Evolutionary conservation across 2,329 filamentous ascomycete genomes (phyloP).

Genomic region (Canariomyces notabilis): DNA sequence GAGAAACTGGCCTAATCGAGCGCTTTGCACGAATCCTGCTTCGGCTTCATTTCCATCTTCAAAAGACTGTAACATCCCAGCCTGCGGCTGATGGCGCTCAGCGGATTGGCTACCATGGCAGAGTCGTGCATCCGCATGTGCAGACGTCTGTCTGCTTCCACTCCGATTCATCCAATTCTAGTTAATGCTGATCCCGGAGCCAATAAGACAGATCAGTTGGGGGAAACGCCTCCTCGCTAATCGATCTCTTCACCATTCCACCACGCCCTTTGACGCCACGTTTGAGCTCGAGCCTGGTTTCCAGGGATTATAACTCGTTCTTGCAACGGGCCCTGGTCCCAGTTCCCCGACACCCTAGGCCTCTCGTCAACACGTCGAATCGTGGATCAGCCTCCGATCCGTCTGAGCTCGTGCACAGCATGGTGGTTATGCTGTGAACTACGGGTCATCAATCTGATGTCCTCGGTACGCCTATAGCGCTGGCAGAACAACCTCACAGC

Average conservation of each 20-base stretch:
- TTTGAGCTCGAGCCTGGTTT: constrained; percentile 19
- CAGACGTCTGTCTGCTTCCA: constrained; percentile 7
- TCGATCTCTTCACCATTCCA: constrained; percentile 20
- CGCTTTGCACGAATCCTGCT: constrained; percentile 2
- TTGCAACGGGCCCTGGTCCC: constrained; percentile 5
- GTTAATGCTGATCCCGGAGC: constrained; percentile 13
- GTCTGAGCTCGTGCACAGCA: constrained; percentile 16
- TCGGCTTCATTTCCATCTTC: constrained; percentile 13
- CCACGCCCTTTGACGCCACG: constrained; percentile 10
- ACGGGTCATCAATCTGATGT: too few species aligned
- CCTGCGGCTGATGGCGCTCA: constrained; percentile 10
- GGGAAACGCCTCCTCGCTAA: constrained; percentile 23
- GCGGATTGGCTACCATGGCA: constrained; percentile 16
- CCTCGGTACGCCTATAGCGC: neutral
- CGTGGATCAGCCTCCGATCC: constrained; percentile 21
- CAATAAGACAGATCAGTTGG: constrained; percentile 15
- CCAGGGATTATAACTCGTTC: constrained; percentile 7
- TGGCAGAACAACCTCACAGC: neutral
- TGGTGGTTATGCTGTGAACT: constrained; percentile 13
- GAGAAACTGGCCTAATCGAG: constrained; percentile 7
- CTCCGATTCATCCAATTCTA: constrained; percentile 23
- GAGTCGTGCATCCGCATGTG: constrained; percentile 4
- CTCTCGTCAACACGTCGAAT: constrained; percentile 14
- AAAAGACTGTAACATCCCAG: constrained; percentile 10
- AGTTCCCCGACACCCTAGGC: constrained; percentile 9